These are phyloP conservation scores for Pseudohalonectria lignicola DNA, from an alignment of 2,329 filamentous ascomycete species.

Conservation along the genomic window DNA sequence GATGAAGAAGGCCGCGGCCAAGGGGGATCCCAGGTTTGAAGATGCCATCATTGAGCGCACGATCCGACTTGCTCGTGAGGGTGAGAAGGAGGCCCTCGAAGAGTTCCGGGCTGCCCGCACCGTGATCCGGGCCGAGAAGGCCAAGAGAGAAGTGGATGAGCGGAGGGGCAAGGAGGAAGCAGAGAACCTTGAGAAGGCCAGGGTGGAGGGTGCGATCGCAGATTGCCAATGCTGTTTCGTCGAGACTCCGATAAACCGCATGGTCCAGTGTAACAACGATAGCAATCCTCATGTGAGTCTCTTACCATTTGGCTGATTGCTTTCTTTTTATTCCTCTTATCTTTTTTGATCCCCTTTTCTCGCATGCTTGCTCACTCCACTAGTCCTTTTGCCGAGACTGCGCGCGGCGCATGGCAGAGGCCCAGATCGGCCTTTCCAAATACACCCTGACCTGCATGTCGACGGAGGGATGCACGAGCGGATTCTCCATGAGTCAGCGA, in stretches of 20 bases:
- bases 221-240: slow-evolving; percentile 69
- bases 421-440: slow-evolving; percentile 56
- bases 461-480: slow-evolving; percentile 50
- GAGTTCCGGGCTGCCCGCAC: slow-evolving; percentile 27
- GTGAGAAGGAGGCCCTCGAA: slow-evolving; percentile 19
- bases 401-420: slow-evolving; percentile 52
- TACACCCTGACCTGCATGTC: slow-evolving; percentile 64
- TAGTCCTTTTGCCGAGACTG: slow-evolving; percentile 61
- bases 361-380: background rate
- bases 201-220: slow-evolving; percentile 36
- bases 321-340: background rate
- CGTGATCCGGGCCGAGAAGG: slow-evolving; percentile 14
- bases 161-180: slow-evolving; percentile 23
- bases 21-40: slow-evolving; percentile 1
- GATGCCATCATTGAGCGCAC: slow-evolving; percentile 10
- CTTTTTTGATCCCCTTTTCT: background rate
- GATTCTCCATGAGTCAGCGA: slow-evolving; percentile 46
- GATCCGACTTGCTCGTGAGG: background rate
- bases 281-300: slow-evolving; percentile 37
- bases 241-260: slow-evolving; percentile 53
- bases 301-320: too few relatives aligned
- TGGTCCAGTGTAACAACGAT: slow-evolving; percentile 57
- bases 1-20: slow-evolving; percentile 18
- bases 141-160: slow-evolving; percentile 10
- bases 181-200: slow-evolving; percentile 28